Conservation (phyloP, 352 stramenopile genomes). For the Phytopythium cucurbitacearum region DNA sequence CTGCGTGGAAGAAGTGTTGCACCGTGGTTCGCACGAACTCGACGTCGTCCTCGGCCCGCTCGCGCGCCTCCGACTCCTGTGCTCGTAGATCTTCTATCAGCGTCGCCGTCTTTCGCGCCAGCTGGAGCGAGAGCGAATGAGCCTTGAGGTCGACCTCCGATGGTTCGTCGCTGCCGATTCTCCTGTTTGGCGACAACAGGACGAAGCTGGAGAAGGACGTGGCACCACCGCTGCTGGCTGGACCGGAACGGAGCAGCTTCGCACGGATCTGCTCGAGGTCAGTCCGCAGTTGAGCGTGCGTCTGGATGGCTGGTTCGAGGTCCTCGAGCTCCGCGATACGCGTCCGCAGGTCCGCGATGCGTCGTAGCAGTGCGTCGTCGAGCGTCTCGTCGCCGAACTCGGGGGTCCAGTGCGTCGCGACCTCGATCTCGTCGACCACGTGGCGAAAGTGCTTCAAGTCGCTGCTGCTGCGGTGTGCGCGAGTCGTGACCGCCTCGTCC, state of each 20-base stretch:
- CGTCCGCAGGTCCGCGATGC: not conserved
- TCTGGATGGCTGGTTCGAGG: not conserved
- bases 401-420: slow-evolving; percentile 1
- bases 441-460: not conserved
- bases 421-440: slow-evolving; percentile 1
- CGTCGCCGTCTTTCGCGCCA: not conserved
- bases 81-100: slow-evolving; percentile 1
- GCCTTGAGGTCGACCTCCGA: not conserved
- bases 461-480: not conserved
- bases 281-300: not conserved
- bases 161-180: too few species aligned
- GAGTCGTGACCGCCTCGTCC: not conserved
- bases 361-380: slow-evolving; percentile 2
- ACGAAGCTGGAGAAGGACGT: too few species aligned
- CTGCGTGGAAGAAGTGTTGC: slow-evolving; percentile 5
- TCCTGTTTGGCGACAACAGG: too few species aligned
- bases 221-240: not conserved
- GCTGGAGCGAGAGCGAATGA: not conserved
- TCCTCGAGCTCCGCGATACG: slow-evolving; percentile 2
- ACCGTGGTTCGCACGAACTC: slow-evolving; percentile 3
- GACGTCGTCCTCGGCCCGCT: slow-evolving; percentile 4
- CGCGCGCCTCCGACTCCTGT: not conserved
- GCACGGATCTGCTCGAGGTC: not conserved
- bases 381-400: slow-evolving; percentile 5
- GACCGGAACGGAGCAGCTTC: not conserved